Evolutionary conservation across 2,329 filamentous ascomycete genomes (phyloP), one percentile per base, ranked within the genome.

Genomic region (Seiridium unicorne): DNA sequence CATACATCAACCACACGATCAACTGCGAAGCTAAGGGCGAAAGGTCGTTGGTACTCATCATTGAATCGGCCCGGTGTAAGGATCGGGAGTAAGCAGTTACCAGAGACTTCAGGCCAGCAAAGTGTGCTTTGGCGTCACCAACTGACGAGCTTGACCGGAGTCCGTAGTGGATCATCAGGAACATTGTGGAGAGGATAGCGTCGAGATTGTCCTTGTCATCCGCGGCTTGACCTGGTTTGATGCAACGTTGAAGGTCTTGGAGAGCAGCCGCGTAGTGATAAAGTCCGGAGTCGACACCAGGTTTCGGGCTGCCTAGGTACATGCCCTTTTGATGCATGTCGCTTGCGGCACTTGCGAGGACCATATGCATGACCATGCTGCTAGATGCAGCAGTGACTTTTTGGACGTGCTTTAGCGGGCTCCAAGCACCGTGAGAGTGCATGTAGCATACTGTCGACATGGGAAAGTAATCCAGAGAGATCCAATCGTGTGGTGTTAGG

Each of bases 341-440:
- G 26, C 48, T 48, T 10, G 55, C 59, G 18, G 59, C 40, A 32
- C 44, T 34, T 1, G 59, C 59, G 1, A 61, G 38, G 1, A 61
- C 40, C 59, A 61, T 61, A 34, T 57, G 59, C 55, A 58, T 58
- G 4, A 61, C 48, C 54, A 61, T 61, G 40, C 47, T 55, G 44
- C 59, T 61, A 4, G 59, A 58, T 31, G 48, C 11, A 18, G 59
- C 59, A 35, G 55, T 55, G 6, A 36, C 48, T 31, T 46, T n/a
- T 10, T 38, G 42, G 10, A 61, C 40, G 42, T 58, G 56, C 10
- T 47, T 36, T 2, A 61, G 54, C 5, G 59, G 55, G 31, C 49
- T 57, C 55, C 59, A 61, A 3, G 13, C 18, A 40, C 49, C 18
- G 5, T 32, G 10, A 11, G 58, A 26, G 40, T 54, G 42, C 32